Conservation (phyloP, 1,139 yeast genomes). For the Debaryomyces subglobosus region DNA sequence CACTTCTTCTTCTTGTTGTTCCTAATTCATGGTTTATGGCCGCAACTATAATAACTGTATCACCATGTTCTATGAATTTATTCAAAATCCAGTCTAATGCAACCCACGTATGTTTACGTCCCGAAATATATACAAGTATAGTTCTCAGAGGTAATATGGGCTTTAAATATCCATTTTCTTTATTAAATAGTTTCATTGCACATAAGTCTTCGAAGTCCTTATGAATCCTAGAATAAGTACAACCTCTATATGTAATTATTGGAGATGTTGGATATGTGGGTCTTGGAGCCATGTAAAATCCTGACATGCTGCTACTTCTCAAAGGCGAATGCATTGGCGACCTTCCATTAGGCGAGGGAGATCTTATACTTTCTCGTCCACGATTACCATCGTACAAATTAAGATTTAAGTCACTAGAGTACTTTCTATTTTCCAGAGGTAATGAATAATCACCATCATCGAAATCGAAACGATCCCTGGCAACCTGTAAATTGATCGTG, state of each 20-base stretch:
- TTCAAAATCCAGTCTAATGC: slow-evolving; percentile 70
- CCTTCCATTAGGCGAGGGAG: slow-evolving; percentile 18
- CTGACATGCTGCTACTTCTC: slow-evolving; percentile 12
- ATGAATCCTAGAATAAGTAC: slow-evolving; percentile 53
- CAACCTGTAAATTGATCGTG: slow-evolving; percentile 24
- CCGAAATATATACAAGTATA: slow-evolving; percentile 66
- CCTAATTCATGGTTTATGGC: slow-evolving; percentile 27
- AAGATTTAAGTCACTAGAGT: neutral
- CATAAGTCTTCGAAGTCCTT: slow-evolving; percentile 43
- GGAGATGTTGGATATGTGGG: slow-evolving; percentile 54
- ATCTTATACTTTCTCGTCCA: slow-evolving; percentile 19
- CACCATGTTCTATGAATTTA: slow-evolving; percentile 60
- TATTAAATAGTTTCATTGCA: slow-evolving; percentile 30
- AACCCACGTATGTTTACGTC: slow-evolving; percentile 78
- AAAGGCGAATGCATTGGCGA: slow-evolving; percentile 18
- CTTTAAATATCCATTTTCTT: slow-evolving; percentile 17
- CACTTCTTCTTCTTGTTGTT: slow-evolving; percentile 5
- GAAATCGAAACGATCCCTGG: slow-evolving; percentile 18
- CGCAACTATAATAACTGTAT: slow-evolving; percentile 60
- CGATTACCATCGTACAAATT: slow-evolving; percentile 10
- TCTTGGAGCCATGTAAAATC: slow-evolving; percentile 6
- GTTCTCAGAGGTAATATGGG: slow-evolving; percentile 57
- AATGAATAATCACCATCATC: slow-evolving; percentile 11
- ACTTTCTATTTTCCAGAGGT: neutral
- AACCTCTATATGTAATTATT: slow-evolving; percentile 52